Evolutionary conservation across 441 rosid genomes (phyloP).

Genomic region (Corymbia citriodora): DNA sequence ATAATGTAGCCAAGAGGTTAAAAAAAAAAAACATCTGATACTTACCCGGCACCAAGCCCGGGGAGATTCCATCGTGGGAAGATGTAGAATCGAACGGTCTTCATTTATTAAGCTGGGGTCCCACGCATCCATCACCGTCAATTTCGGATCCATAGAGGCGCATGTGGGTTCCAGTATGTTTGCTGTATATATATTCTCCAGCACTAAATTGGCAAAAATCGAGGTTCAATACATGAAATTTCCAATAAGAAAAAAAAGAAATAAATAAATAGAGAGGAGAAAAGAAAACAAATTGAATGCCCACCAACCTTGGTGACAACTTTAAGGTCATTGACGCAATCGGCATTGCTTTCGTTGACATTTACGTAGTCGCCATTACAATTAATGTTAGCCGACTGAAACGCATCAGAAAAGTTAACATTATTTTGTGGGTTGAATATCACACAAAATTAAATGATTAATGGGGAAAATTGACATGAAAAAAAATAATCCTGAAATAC

Average conservation of each 20-base stretch:
- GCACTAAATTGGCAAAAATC: neutral
- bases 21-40: neutral
- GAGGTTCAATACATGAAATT: neutral
- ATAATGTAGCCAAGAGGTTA: neutral
- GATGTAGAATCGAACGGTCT: neutral
- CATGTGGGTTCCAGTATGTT: neutral
- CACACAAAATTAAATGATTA: neutral
- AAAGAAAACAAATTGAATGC: neutral
- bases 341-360: neutral
- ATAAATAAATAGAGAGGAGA: too few relatives aligned
- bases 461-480: neutral
- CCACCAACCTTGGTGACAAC: neutral
- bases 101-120: slow-evolving; percentile 6
- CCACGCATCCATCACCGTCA: neutral
- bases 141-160: neutral
- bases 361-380: neutral
- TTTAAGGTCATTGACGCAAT: neutral
- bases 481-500: neutral
- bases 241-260: neutral
- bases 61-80: neutral
- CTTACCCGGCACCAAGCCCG: slow-evolving; percentile 17
- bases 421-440: neutral
- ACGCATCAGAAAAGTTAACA: neutral
- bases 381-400: neutral
- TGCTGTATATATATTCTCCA: neutral